phyloP scores from a whole-genome alignment of 768 basidiomycete species.

The Kockovaella imperatae region DNA sequence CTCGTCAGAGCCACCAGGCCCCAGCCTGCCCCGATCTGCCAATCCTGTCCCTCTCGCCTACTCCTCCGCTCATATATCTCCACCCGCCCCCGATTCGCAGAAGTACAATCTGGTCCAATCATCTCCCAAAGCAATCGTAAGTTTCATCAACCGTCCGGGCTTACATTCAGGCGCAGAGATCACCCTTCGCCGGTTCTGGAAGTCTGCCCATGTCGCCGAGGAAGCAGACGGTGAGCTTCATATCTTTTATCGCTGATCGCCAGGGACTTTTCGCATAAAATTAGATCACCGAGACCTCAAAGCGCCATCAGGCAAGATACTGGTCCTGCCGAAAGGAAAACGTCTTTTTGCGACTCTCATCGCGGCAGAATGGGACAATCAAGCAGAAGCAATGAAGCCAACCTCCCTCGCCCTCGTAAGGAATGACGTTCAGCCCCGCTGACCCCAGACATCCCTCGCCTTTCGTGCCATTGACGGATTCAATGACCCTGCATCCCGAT shows the following conservation, averaged over 20 bases:
- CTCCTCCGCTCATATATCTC: too few relatives aligned
- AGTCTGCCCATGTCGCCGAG: slow-evolving; percentile 68
- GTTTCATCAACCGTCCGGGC: too few relatives aligned
- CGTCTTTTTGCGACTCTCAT: slow-evolving; percentile 70
- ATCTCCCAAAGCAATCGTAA: too few relatives aligned
- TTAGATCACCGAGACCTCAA: slow-evolving; percentile 76
- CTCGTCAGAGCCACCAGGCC: too few relatives aligned
- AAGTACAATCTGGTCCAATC: too few relatives aligned
- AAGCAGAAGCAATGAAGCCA: slow-evolving; percentile 72
- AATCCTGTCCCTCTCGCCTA: too few relatives aligned
- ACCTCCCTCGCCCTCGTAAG: slow-evolving; percentile 83
- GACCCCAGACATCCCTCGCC: slow-evolving; percentile 70
- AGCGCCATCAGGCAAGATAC: slow-evolving; percentile 72
- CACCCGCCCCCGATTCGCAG: too few relatives aligned
- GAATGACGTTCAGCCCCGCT: slow-evolving; percentile 1
- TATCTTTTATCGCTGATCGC: not conserved
- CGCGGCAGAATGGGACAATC: slow-evolving; percentile 95
- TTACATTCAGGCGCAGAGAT: slow-evolving; percentile 64
- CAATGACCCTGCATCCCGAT: slow-evolving; percentile 52
- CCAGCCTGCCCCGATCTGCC: too few relatives aligned
- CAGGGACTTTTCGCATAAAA: not conserved
- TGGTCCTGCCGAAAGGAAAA: slow-evolving; percentile 65
- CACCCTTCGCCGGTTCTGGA: slow-evolving; percentile 88
- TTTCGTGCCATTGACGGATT: slow-evolving; percentile 83
- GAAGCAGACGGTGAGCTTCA: slow-evolving; percentile 45